Evolutionary conservation across 2,329 filamentous ascomycete genomes (phyloP), one percentile per base, ranked within the genome.

Genomic region (Arthrobotrys musiformis): DNA sequence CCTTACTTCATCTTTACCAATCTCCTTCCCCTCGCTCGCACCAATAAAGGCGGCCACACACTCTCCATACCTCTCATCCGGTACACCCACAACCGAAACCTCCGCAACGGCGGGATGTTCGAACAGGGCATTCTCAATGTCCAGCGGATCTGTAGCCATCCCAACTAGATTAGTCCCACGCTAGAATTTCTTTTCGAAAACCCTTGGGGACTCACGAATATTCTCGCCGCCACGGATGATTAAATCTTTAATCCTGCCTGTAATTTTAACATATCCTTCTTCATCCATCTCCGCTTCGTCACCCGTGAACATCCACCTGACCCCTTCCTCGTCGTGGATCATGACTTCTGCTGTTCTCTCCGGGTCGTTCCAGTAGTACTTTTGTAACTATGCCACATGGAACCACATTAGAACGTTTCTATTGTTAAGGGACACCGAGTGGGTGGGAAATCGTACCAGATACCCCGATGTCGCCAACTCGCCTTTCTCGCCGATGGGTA

Each of bases 191-290:
- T 15, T 15, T 9, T n/a, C 4, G 13, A 19, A n/a, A 15, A 2
- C 13, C 7, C 19, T 17, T n/a, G n/a, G n/a, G n/a, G n/a, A 64
- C 60, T 60, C 63, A 79, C 78, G 69, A n/a, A 81, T 81, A 82
- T 99, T 99, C 83, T 98, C 95, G 24, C 95, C 95, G 28, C 92
- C 94, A 26, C 93, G 89, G 82, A 98, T 98, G 81, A 99, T 97
- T 67, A 98, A 84, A 82, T 99, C 95, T 84, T 98, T 98, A 82
- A 97, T 94, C 15, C 94, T 87, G 2, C 93, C 69, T 15, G 68
- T 61, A 67, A 81, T 80, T 54, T 79, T 88, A 1, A 97, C 89
- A 82, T 93, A 98, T 1, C 94, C 95, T 28, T 93, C 87, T 3
- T 84, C 86, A 78, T 96, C 93, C 88, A 98, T 96, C 63, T 86